Evolutionary conservation across 805 yeast genomes (phyloP), one percentile per base, ranked within the genome.

Genomic region (Dipodascus geniculatus): DNA sequence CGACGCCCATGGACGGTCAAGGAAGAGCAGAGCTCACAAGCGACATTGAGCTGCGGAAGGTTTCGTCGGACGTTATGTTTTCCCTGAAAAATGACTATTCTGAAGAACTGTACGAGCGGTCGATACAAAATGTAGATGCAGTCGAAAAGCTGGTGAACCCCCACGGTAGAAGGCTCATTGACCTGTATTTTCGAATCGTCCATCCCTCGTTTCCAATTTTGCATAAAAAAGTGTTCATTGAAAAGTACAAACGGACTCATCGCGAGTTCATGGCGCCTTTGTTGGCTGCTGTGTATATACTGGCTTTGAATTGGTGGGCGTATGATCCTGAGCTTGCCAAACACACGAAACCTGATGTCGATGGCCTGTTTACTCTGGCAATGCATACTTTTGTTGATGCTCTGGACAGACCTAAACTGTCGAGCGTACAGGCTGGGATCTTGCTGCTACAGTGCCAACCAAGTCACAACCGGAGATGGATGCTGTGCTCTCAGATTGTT

Each of bases 291-390:
- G 96, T 91, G 1, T 91, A 91, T 64, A 80, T 86, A 8, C 71
- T 90, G 55, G 96, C 97, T 0, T 77, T 87, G 48, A 91, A 87
- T 65, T 88, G 96, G 95, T 90, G 97, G 97, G 91, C 87, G 59
- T 83, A 82, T 65, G 90, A 83, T 61, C 85, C 95, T 1, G 82
- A 79, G 56, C 72, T 90, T 52, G 79, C 87, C 51, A 80, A 86
- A 22, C 80, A 78, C 53, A 82, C 89, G 0, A 85, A 87, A 59
- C 97, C 97, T 0, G 85, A 87, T 65, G 82, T 80, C 2, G 79
- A 77, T 8, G 80, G 82, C 1, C 69, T 91, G 54, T 82, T 82
- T 61, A 79, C 82, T 55, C 77, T 87, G 56, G 87, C 95, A 1
- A 66, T 81, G 48, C 73, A 72, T 52, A 76, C 85, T 0, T 85